Percentiles rank a stretch among this genome's conserved stretches.
These are phyloP conservation scores for Crithidia expoeki DNA, from an alignment of 208 protist species.

Conservation along the genomic window DNA sequence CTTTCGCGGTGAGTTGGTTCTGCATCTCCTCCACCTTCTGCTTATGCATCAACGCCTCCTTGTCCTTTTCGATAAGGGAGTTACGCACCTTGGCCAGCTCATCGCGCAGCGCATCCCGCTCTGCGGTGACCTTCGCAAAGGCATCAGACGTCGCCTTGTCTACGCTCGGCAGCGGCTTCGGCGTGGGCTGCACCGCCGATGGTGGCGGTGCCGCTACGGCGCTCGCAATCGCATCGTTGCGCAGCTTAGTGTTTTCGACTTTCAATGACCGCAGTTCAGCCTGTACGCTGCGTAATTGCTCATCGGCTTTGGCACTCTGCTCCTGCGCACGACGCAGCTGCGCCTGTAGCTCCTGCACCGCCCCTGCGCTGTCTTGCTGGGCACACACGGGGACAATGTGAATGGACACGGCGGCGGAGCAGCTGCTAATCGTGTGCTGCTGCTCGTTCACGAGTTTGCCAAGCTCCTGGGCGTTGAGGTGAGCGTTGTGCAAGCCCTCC, in stretches of 20 bases:
- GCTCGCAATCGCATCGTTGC: conserved; percentile 14
- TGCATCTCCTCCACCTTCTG: conserved; percentile 31
- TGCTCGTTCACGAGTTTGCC: conserved; percentile 59
- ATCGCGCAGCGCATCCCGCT: conserved; percentile 42
- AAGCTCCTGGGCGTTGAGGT: conserved; percentile 63
- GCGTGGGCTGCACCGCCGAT: background rate
- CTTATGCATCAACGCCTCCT: conserved; percentile 52
- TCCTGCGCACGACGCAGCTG: conserved; percentile 46
- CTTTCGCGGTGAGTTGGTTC: conserved; percentile 27
- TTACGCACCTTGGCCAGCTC: conserved; percentile 47
- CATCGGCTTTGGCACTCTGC: conserved; percentile 17
- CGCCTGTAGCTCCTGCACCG: conserved; percentile 43
- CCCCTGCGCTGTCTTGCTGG: conserved; percentile 24
- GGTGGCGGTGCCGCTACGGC: background rate
- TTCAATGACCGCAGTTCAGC: conserved; percentile 19
- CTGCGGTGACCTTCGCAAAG: conserved; percentile 29
- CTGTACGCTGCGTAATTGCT: conserved; percentile 26
- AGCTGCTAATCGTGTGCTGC: conserved; percentile 65
- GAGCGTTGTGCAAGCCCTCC: conserved; percentile 59
- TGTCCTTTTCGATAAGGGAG: conserved; percentile 52
- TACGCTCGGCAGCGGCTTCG: background rate
- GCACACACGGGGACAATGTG: conserved; percentile 49
- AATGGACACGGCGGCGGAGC: conserved; percentile 41
- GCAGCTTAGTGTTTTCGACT: conserved; percentile 29
- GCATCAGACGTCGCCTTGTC: conserved; percentile 18